phyloP scores from a whole-genome alignment of 2,329 filamentous ascomycete genomes.

The Fonsecaea monophora region DNA sequence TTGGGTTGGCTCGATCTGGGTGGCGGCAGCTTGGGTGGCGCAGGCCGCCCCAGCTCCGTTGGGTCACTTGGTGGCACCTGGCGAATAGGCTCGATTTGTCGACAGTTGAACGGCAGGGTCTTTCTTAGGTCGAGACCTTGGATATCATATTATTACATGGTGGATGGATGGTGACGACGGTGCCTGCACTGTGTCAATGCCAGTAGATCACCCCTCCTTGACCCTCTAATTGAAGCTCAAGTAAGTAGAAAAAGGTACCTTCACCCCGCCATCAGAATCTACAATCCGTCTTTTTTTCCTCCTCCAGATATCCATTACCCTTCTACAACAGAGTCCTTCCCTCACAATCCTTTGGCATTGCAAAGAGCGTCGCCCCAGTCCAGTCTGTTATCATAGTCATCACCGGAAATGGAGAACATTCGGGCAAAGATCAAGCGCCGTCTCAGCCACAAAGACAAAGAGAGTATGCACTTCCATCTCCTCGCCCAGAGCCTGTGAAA shows the following conservation, averaged over 20 bases:
- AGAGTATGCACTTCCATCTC: slow-evolving; percentile 29
- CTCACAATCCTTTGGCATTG: neutral
- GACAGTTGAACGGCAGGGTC: neutral
- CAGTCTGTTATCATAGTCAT: neutral
- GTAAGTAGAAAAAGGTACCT: slow-evolving; percentile 2
- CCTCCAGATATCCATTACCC: slow-evolving; percentile 3
- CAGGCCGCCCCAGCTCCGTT: neutral
- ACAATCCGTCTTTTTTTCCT: neutral
- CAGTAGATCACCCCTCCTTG: slow-evolving; percentile 6
- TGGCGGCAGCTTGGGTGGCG: slow-evolving; percentile 8
- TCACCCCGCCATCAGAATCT: slow-evolving; percentile 12
- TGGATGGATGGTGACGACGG: neutral
- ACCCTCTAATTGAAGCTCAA: neutral
- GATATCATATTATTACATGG: neutral
- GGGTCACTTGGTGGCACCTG: neutral
- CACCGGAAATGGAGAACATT: slow-evolving; percentile 33
- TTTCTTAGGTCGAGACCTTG: slow-evolving; percentile 2
- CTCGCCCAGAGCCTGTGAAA: neutral
- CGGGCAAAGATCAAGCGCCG: slow-evolving; percentile 39
- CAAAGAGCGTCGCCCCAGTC: neutral
- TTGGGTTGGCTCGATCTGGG: slow-evolving; percentile 24
- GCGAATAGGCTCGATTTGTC: slow-evolving; percentile 5
- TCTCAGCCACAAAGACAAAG: slow-evolving; percentile 39
- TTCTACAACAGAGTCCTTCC: neutral
- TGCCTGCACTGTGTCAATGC: neutral